Percentiles rank a stretch among this genome's conserved stretches.
These are phyloP conservation scores for Lumnitzera racemosa DNA, from an alignment of 345 rosid genomes.

Conservation along the genomic window DNA sequence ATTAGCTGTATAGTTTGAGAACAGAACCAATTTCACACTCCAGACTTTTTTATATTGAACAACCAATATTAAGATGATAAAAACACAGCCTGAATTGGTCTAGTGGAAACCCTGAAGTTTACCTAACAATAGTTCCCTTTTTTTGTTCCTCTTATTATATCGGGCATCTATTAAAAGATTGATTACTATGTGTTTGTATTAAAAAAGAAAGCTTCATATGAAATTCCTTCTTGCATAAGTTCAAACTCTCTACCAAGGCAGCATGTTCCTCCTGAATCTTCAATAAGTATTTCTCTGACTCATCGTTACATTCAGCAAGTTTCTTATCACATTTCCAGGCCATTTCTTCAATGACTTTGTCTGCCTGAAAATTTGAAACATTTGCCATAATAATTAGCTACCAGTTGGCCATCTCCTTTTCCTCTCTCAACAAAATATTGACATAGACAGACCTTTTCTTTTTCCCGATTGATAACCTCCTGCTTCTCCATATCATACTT, in stretches of 20 bases:
- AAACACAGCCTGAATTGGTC: no score
- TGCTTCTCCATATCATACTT: conserved; percentile 80
- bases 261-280: conserved; percentile 57
- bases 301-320: conserved; percentile 49
- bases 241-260: conserved; percentile 39
- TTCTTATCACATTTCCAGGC: conserved; percentile 45
- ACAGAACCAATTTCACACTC: no score
- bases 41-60: no score
- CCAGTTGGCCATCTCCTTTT: no score
- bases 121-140: no score
- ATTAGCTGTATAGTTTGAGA: no score
- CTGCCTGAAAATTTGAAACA: conserved; percentile 39
- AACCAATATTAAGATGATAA: no score
- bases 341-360: conserved; percentile 36
- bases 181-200: background rate
- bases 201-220: conserved; percentile 6
- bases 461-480: conserved; percentile 47
- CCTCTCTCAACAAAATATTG: conserved; percentile 3
- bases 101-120: no score
- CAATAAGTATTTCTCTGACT: conserved; percentile 41
- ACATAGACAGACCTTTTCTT: conserved; percentile 49
- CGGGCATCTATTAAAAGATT: no score
- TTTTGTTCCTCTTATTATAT: no score
- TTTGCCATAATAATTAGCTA: no score
- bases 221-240: conserved; percentile 11